Evolutionary conservation across 805 yeast genomes (phyloP), one percentile per base, ranked within the genome.

Genomic region (Babjeviella inositovora): DNA sequence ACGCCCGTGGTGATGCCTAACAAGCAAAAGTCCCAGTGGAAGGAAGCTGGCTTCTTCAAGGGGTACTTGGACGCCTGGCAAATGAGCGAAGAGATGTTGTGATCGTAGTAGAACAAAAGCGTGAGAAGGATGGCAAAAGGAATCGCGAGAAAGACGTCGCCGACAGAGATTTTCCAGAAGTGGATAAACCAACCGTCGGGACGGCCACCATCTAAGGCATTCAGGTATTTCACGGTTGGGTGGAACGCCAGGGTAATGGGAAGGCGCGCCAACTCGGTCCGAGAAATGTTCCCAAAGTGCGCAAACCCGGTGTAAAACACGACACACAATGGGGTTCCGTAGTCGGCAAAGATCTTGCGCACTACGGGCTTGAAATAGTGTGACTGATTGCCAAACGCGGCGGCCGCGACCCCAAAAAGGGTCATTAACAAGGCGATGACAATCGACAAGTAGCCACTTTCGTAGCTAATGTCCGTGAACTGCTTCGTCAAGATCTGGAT

Each of bases 121-220:
- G 97, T 82, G 20, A 90, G 50, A 22, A 90, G 57, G 2, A 90
- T 49, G 0, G 93, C 97, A 58, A 87, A 90, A 0, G 98, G 98
- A 6, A 90, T 43, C 0, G 98, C 97, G 17, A 90, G 45, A 39
- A 90, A 90, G 1, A 87, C 71, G 33, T 84, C 70, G 3, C 72
- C 71, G 2, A 74, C 82, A 0, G 72, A 40, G 3, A 79, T 62
- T 23, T 45, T 32, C 90, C 90, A 77, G 39, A 77, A 77, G 28
- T 73, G 66, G 8, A 77, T 69, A 38, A 79, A 71, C 92, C 92
- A 77, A 20, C 81, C 79, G 26, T 61, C 62, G 6, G 60, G 52
- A 25, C 74, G 38, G 1, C 47, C 39, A 3, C 43, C 32, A 3
- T 50, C 45, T 9, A 14, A 8, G n/a, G 23, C 19, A 6, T 25